A percentile compares a stretch with the other conserved stretches of the same genome.
Conservation (phyloP, 2,329 filamentous ascomycete species). For the Orbilia oligospora region DNA sequence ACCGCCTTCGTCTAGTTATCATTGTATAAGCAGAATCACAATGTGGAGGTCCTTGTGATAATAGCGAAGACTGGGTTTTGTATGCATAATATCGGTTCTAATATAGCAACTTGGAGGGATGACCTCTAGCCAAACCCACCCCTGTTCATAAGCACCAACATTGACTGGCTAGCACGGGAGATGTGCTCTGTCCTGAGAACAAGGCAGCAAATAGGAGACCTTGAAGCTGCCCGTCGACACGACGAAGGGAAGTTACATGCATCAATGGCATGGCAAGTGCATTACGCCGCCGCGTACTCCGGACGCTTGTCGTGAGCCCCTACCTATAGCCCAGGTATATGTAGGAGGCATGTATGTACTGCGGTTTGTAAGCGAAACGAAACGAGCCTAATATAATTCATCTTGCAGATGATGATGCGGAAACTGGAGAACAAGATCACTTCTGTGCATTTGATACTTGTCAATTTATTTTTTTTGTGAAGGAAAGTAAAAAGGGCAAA, state of each 20-base stretch:
- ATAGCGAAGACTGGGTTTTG: conserved; percentile 20
- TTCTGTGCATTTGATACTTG: conserved; percentile 22
- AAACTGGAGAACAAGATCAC: conserved; percentile 44
- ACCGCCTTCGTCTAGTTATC: conserved; percentile 19
- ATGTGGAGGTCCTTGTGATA: conserved; percentile 50
- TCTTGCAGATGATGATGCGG: conserved; percentile 54
- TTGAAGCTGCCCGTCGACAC: conserved; percentile 16
- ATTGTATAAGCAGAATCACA: conserved; percentile 14
- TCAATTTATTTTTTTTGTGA: conserved; percentile 45
- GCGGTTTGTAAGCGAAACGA: conserved; percentile 59
- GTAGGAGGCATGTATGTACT: conserved; percentile 44
- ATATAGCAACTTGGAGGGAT: conserved; percentile 49
- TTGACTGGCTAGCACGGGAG: conserved; percentile 53
- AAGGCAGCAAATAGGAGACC: conserved; percentile 50
- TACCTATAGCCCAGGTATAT: conserved; percentile 8
- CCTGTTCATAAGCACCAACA: conserved; percentile 43
- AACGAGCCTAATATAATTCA: conserved; percentile 50
- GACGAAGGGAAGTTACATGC: conserved; percentile 42
- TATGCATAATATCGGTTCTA: conserved; percentile 50
- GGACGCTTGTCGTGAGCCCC: conserved; percentile 26
- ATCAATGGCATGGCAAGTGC: conserved; percentile 58
- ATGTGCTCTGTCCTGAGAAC: conserved; percentile 51
- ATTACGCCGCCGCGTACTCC: conserved; percentile 42
- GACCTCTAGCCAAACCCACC: conserved; percentile 37
- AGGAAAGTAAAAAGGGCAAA: conserved; percentile 39